A percentile compares a stretch with the other conserved stretches of the same genome.
These are phyloP conservation scores for Garcileccinum viscosum DNA, from an alignment of 1,284 basidiomycete genomes.

Conservation along the genomic window DNA sequence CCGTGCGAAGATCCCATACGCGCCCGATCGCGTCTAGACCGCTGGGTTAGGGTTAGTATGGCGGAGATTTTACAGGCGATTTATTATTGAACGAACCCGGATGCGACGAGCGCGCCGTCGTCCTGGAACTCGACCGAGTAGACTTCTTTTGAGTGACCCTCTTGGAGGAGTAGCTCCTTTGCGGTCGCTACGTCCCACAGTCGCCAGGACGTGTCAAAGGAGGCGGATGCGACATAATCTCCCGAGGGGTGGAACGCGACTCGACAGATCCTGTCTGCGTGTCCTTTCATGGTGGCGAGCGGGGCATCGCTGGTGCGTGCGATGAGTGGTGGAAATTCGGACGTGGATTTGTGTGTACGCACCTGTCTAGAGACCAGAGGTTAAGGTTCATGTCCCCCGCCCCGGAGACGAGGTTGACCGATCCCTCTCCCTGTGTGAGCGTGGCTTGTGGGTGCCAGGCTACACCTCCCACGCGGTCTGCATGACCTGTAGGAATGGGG, in stretches of 20 bases:
- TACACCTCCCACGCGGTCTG: constrained; percentile 91
- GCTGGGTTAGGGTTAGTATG: neutral
- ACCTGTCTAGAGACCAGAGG: constrained; percentile 91
- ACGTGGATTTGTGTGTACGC: constrained; percentile 23
- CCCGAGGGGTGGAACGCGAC: constrained; percentile 97
- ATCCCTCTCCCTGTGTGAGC: constrained; percentile 68
- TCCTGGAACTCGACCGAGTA: constrained; percentile 95
- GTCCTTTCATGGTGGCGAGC: constrained; percentile 84
- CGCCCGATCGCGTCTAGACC: neutral
- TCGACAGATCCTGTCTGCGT: constrained; percentile 89
- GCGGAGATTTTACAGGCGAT: neutral
- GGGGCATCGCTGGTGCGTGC: constrained; percentile 51
- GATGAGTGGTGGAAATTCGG: constrained; percentile 56
- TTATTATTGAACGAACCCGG: constrained; percentile 62
- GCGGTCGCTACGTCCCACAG: constrained; percentile 90
- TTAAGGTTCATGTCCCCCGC: constrained; percentile 87
- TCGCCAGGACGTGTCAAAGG: constrained; percentile 99
- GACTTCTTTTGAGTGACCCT: constrained; percentile 97
- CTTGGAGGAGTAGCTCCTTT: constrained; percentile 88
- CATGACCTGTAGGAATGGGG: constrained; percentile 66
- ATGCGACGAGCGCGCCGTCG: constrained; percentile 92
- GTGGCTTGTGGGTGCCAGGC: constrained; percentile 98
- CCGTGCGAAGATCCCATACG: constrained; percentile 96
- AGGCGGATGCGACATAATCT: constrained; percentile 89
- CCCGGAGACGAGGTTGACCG: constrained; percentile 90